These are phyloP conservation scores for Zygnema circumcarinatum DNA, from an alignment of 139 green algal species.

Conservation along the genomic window DNA sequence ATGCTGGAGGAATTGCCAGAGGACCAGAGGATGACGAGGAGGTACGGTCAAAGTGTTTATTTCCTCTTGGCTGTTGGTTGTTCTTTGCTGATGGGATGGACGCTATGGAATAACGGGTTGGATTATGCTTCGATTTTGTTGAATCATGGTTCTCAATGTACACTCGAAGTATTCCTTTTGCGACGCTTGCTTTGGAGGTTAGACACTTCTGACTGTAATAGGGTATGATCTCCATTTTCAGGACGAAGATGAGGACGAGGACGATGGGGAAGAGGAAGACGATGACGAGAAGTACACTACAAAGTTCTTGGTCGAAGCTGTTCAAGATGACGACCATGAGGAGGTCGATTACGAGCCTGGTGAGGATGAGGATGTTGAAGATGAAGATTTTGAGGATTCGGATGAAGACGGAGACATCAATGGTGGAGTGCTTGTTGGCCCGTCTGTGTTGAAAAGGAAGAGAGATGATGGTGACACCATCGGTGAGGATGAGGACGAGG, in stretches of 20 bases:
- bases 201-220: neutral
- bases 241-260: slow-evolving; percentile 55
- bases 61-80: neutral
- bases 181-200: neutral
- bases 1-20: neutral
- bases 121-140: neutral
- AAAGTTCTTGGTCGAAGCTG: neutral
- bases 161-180: neutral
- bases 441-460: neutral
- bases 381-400: slow-evolving; percentile 18
- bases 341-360: slow-evolving; percentile 23
- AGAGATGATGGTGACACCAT: too few species aligned
- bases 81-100: neutral
- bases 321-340: slow-evolving; percentile 42
- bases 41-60: neutral
- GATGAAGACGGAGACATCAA: slow-evolving; percentile 38
- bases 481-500: neutral
- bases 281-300: slow-evolving; percentile 37
- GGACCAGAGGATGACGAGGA: neutral
- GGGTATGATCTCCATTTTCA: slow-evolving; percentile 7
- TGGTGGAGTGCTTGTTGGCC: slow-evolving; percentile 6
- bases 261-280: slow-evolving; percentile 51
- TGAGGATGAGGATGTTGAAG: slow-evolving; percentile 27
- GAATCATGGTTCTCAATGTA: too few species aligned
- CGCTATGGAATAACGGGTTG: neutral